Evolutionary conservation across 179 eudicot species (phyloP).

Genomic region (Nepenthes alata): DNA sequence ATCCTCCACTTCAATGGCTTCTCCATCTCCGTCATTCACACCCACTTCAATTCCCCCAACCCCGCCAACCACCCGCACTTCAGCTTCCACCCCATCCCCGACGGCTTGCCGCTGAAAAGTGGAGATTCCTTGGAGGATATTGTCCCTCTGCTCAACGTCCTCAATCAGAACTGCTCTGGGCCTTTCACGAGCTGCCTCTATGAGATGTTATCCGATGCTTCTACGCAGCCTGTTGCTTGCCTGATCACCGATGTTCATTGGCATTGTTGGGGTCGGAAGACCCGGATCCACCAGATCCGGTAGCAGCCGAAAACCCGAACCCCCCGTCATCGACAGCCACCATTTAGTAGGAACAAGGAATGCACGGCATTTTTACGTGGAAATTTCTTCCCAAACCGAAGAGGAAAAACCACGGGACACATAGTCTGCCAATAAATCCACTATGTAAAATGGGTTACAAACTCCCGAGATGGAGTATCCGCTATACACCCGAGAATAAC

Average conservation of each 20-base stretch:
- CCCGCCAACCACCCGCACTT: slow-evolving; percentile 14
- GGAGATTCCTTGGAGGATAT: slow-evolving; percentile 5
- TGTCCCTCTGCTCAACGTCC: slow-evolving; percentile 4
- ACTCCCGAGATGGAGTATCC: too few relatives aligned
- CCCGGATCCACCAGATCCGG: too few relatives aligned
- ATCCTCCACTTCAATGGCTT: slow-evolving; percentile 18
- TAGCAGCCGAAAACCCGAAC: too few relatives aligned
- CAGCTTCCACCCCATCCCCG: slow-evolving; percentile 14
- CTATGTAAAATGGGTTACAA: too few relatives aligned
- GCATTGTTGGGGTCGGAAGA: too few relatives aligned
- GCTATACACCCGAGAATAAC: too few relatives aligned
- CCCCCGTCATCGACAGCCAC: too few relatives aligned
- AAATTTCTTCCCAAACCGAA: too few relatives aligned
- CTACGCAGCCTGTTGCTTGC: slow-evolving; percentile 12
- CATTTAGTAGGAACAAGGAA: too few relatives aligned
- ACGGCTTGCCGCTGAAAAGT: slow-evolving; percentile 3
- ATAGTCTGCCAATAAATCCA: too few relatives aligned
- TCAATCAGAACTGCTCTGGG: slow-evolving; percentile 6
- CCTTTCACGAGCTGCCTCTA: slow-evolving; percentile 12
- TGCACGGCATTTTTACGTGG: too few relatives aligned
- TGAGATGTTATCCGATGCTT: slow-evolving; percentile 5
- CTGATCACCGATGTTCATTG: slow-evolving; percentile 22
- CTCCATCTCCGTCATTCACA: slow-evolving; percentile 12
- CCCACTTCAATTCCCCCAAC: slow-evolving; percentile 16
- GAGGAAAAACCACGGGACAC: too few relatives aligned